Conservation (phyloP, 306 rosid species). For the Spatholobus suberectus region DNA sequence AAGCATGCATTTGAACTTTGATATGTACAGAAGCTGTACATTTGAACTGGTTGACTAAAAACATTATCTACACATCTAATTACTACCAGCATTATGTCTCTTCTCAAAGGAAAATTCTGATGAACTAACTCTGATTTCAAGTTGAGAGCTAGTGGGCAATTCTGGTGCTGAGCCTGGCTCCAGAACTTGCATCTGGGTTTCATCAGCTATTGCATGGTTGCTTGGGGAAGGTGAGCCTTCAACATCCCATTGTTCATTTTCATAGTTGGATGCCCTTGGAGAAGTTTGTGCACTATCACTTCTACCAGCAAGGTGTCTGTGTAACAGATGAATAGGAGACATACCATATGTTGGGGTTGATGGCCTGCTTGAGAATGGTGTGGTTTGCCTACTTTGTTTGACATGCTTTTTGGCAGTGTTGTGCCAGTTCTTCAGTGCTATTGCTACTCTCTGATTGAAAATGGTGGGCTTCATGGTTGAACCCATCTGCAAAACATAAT, state of each 20-base stretch:
- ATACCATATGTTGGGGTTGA: slow-evolving; percentile 59
- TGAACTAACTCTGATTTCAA: slow-evolving; percentile 38
- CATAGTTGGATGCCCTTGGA: slow-evolving; percentile 52
- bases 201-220: not conserved
- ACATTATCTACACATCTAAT: not conserved
- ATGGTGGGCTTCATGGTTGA: slow-evolving; percentile 69
- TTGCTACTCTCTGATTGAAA: slow-evolving; percentile 66
- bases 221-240: slow-evolving; percentile 52
- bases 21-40: slow-evolving; percentile 29
- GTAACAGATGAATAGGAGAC: slow-evolving; percentile 79
- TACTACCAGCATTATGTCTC: not conserved
- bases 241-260: slow-evolving; percentile 47
- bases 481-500: slow-evolving; percentile 68
- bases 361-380: slow-evolving; percentile 68
- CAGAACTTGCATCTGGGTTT: slow-evolving; percentile 31
- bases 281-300: slow-evolving; percentile 50
- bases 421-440: slow-evolving; percentile 72
- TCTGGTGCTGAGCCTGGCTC: slow-evolving; percentile 41
- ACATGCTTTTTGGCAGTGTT: slow-evolving; percentile 55
- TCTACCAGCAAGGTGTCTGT: slow-evolving; percentile 35
- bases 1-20: slow-evolving; percentile 3
- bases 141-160: slow-evolving; percentile 34
- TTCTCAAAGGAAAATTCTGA: slow-evolving; percentile 59
- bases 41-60: not conserved
- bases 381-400: slow-evolving; percentile 41